Conservation (phyloP, 83 land plant species). For the Isoetes engelmannii region DNA sequence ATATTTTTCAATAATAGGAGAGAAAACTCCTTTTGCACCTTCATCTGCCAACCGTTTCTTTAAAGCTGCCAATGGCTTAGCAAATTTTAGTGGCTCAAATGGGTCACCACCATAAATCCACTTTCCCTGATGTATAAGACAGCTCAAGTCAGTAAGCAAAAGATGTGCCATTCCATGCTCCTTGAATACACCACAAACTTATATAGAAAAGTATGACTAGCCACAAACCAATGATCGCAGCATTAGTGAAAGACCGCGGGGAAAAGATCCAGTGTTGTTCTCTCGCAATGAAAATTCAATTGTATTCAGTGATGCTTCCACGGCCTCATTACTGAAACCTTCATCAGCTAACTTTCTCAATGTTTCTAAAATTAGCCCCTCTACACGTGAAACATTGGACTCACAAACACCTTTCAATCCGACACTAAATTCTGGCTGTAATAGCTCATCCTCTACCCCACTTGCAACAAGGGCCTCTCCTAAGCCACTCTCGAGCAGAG, state of each 20-base stretch:
- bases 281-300: slow-evolving; percentile 96
- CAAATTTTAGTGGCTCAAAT: slow-evolving; percentile 88
- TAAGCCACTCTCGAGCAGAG: slow-evolving; percentile 77
- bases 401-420: slow-evolving; percentile 86
- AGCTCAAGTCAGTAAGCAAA: neutral
- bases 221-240: slow-evolving; percentile 84
- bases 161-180: neutral
- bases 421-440: slow-evolving; percentile 90
- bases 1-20: slow-evolving; percentile 75
- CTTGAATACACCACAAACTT: slow-evolving; percentile 1
- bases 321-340: slow-evolving; percentile 82
- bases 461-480: slow-evolving; percentile 95
- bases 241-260: slow-evolving; percentile 94
- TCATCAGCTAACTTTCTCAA: slow-evolving; percentile 68
- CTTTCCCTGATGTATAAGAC: slow-evolving; percentile 51
- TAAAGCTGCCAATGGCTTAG: slow-evolving; percentile 65
- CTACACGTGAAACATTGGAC: slow-evolving; percentile 64
- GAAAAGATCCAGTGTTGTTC: slow-evolving; percentile 98
- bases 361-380: slow-evolving; percentile 62
- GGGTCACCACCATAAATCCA: slow-evolving; percentile 98
- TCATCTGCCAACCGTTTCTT: slow-evolving; percentile 71
- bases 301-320: slow-evolving; percentile 97
- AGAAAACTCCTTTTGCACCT: slow-evolving; percentile 86
- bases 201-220: neutral
- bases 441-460: slow-evolving; percentile 90